Conservation (phyloP, 345 rosid genomes). For the Noccaea caerulescens region DNA sequence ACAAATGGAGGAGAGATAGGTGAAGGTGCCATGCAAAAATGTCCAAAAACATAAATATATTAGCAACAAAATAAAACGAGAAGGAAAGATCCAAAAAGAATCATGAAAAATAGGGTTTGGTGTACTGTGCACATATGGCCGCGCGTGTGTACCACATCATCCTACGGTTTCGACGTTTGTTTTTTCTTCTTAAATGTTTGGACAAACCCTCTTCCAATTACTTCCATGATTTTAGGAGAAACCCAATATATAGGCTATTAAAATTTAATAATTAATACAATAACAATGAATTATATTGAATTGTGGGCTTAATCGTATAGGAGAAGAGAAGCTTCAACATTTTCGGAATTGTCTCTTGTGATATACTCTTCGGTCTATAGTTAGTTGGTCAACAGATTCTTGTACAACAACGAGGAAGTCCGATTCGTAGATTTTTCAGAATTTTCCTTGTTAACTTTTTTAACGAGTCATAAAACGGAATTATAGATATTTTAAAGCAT, state of each 20-base stretch:
- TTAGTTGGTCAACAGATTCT: too few relatives aligned
- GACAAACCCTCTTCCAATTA: conserved; percentile 26
- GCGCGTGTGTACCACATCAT: conserved; percentile 30
- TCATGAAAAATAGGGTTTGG: conserved; percentile 16
- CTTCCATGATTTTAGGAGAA: conserved; percentile 43
- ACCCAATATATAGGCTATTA: not conserved
- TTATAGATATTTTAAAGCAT: too few relatives aligned
- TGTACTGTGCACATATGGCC: conserved; percentile 17
- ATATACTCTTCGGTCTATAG: too few relatives aligned
- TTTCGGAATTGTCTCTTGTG: too few relatives aligned
- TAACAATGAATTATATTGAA: not conserved
- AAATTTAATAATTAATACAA: not conserved
- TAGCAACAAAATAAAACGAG: not conserved
- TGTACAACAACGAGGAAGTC: not conserved
- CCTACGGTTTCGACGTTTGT: not conserved
- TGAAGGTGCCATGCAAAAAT: conserved; percentile 45
- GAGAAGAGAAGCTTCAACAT: not conserved
- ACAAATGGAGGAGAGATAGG: conserved; percentile 47
- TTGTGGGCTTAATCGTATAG: conserved; percentile 1
- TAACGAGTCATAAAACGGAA: too few relatives aligned
- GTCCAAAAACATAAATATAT: conserved; percentile 31
- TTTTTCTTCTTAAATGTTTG: not conserved
- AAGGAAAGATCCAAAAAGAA: conserved; percentile 16
- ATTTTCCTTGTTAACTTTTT: not conserved
- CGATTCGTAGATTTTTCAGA: not conserved